Evolutionary conservation across 305 asterid genomes (phyloP).

Genomic region (Fraxinus nigra): DNA sequence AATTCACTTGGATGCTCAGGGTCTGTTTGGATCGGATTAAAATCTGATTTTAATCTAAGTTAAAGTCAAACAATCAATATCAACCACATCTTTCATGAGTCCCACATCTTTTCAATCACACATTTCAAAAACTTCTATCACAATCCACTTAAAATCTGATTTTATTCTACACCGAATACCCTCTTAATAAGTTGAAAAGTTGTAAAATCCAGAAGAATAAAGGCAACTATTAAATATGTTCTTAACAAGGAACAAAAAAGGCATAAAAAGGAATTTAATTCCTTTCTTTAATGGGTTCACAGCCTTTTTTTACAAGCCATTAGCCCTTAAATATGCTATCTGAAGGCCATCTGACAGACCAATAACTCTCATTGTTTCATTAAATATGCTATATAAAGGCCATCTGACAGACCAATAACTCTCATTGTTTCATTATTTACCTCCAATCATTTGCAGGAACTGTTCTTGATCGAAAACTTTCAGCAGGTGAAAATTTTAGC

Average conservation of each 20-base stretch:
- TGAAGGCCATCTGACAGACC: not conserved
- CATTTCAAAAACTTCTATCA: no score
- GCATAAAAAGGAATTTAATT: not conserved
- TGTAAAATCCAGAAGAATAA: not conserved
- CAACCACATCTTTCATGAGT: no score
- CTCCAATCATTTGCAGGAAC: not conserved
- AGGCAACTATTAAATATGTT: not conserved
- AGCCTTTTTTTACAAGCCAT: constrained; percentile 6
- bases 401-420: not conserved
- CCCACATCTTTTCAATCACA: no score
- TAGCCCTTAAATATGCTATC: not conserved
- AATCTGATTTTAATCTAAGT: no score
- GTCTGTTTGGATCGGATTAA: no score
- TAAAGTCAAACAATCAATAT: no score
- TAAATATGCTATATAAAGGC: not conserved
- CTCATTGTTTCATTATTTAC: not conserved
- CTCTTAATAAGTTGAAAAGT: not conserved
- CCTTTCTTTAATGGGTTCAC: constrained; percentile 10
- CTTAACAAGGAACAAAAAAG: not conserved
- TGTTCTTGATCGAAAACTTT: not conserved
- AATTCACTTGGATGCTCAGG: not conserved
- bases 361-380: not conserved
- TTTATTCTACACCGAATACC: no score
- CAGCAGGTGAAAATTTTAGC: not conserved
- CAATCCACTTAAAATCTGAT: no score